phyloP scores from a whole-genome alignment of 768 basidiomycete species.

The Termitomyces sp. region DNA sequence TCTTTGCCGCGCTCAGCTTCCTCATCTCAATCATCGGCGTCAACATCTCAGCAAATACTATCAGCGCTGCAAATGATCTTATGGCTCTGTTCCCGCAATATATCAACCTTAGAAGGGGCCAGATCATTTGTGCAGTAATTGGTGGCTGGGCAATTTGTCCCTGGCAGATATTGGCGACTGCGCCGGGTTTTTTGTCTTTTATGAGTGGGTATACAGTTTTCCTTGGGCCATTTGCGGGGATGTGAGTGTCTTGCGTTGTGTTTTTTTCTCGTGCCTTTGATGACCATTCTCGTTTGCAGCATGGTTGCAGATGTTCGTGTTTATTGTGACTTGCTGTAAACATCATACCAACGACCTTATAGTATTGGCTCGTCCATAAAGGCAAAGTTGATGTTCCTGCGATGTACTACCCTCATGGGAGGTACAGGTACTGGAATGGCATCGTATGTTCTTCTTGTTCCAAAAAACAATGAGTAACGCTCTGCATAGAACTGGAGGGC shows the following conservation, averaged over 20 bases:
- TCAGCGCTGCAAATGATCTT: constrained; percentile 78
- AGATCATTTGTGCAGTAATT: constrained; percentile 70
- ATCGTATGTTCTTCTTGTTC: constrained; percentile 39
- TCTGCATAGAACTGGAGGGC: constrained; percentile 76
- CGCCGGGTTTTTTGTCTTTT: constrained; percentile 66
- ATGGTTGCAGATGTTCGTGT: constrained; percentile 41
- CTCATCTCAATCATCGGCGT: constrained; percentile 65
- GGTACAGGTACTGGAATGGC: constrained; percentile 74
- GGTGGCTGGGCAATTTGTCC: constrained; percentile 85
- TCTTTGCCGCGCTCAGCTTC: constrained; percentile 78
- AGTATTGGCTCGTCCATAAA: constrained; percentile 78
- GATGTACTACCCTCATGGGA: constrained; percentile 75
- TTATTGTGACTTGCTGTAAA: background rate
- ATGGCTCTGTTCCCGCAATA: constrained; percentile 71
- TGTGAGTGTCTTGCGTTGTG: constrained; percentile 46
- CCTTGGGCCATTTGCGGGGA: constrained; percentile 78
- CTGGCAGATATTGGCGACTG: constrained; percentile 76
- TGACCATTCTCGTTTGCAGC: constrained; percentile 16
- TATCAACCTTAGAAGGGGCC: constrained; percentile 79
- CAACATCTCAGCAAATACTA: constrained; percentile 72
- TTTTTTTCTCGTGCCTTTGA: background rate
- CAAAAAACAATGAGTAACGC: background rate
- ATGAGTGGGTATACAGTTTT: constrained; percentile 86
- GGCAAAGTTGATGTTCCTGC: constrained; percentile 75
- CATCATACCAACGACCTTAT: background rate